Evolutionary conservation across 148 eudicot species (phyloP).

Genomic region (Rhododendron griersonianum): DNA sequence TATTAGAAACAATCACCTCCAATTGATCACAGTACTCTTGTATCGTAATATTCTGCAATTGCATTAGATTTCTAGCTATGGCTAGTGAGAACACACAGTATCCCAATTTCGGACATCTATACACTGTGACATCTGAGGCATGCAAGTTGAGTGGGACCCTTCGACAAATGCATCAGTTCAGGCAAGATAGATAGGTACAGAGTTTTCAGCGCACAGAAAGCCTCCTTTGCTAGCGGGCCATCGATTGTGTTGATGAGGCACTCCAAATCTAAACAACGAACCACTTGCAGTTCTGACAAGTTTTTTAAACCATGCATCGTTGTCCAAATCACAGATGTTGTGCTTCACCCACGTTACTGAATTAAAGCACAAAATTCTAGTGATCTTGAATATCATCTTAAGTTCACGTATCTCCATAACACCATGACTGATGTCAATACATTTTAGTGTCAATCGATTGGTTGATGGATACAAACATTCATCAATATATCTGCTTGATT

Average conservation of each 20-base stretch:
- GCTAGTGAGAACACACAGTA: background rate
- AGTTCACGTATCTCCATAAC: background rate
- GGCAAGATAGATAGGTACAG: background rate
- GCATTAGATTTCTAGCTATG: background rate
- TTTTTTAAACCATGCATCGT: background rate
- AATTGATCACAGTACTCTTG: background rate
- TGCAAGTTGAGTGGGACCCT: background rate
- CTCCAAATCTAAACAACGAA: background rate
- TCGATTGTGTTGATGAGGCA: background rate
- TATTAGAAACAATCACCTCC: background rate
- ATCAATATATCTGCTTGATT: background rate
- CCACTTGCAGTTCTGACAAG: background rate
- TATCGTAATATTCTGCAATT: background rate
- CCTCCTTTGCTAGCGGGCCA: background rate
- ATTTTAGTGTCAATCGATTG: background rate
- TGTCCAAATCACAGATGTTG: background rate
- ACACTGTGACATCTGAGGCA: background rate
- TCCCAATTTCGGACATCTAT: background rate
- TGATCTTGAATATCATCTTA: background rate
- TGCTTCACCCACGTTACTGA: background rate
- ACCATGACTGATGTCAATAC: background rate
- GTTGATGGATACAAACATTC: background rate
- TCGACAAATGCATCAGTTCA: background rate
- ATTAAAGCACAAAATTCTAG: background rate
- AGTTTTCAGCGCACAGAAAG: background rate